Percentiles rank a stretch among this genome's conserved stretches.
These are phyloP conservation scores for Hypholoma sublateritium DNA, from an alignment of 768 basidiomycete genomes.

Conservation along the genomic window DNA sequence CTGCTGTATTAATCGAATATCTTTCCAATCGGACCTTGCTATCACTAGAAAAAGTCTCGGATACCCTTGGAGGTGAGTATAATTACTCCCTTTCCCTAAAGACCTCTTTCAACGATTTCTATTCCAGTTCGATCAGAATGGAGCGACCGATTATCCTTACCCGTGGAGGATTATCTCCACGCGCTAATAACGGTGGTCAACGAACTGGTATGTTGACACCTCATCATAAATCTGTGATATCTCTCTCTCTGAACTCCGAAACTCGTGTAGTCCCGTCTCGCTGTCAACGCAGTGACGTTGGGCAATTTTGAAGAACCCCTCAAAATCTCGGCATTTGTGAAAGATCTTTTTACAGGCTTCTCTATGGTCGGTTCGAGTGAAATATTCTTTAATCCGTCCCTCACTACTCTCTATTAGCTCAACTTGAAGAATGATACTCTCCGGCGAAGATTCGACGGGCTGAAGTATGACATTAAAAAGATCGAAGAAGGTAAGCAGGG, in stretches of 20 bases:
- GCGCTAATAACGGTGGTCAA: slow-evolving; percentile 78
- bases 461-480: slow-evolving; percentile 87
- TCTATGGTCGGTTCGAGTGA: slow-evolving; percentile 56
- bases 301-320: slow-evolving; percentile 80
- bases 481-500: slow-evolving; percentile 73
- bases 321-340: slow-evolving; percentile 75
- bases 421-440: slow-evolving; percentile 81
- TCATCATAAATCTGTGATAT: neutral
- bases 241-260: neutral
- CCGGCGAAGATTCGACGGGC: slow-evolving; percentile 74
- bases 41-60: slow-evolving; percentile 49
- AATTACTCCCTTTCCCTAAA: neutral
- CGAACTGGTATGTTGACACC: slow-evolving; percentile 58
- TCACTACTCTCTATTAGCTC: slow-evolving; percentile 40
- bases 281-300: slow-evolving; percentile 80
- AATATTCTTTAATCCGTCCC: neutral
- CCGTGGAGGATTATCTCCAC: slow-evolving; percentile 81
- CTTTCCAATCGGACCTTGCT: slow-evolving; percentile 58
- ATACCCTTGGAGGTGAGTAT: slow-evolving; percentile 66
- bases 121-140: slow-evolving; percentile 65
- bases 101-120: neutral
- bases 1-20: slow-evolving; percentile 65
- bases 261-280: slow-evolving; percentile 62
- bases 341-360: slow-evolving; percentile 82
- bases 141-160: slow-evolving; percentile 60